These are phyloP conservation scores for Macrolepiota albuminosa DNA, from an alignment of 768 basidiomycete genomes.

Conservation along the genomic window DNA sequence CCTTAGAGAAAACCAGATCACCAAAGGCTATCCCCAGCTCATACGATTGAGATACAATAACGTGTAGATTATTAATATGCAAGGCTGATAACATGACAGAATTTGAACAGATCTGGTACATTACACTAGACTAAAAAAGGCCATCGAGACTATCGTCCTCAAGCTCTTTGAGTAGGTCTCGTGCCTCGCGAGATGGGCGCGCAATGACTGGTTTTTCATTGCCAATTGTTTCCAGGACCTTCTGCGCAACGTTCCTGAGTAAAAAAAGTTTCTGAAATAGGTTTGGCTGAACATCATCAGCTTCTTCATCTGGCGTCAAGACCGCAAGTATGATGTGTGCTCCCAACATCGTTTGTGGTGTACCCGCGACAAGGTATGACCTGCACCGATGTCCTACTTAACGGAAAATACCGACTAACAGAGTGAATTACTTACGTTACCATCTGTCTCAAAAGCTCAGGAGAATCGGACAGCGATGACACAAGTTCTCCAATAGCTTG, in stretches of 20 bases:
- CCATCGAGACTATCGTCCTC: constrained; percentile 40
- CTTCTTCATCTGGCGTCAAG: constrained; percentile 46
- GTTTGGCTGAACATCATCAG: constrained; percentile 30
- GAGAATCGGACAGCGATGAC: constrained; percentile 54
- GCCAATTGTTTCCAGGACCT: constrained; percentile 63
- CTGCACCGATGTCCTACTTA: constrained; percentile 27
- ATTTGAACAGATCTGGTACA: not conserved
- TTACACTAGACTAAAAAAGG: constrained; percentile 35
- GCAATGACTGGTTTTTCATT: constrained; percentile 70
- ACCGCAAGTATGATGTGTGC: constrained; percentile 58
- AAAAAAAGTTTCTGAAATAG: constrained; percentile 65
- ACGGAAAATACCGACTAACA: not conserved
- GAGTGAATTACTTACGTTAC: constrained; percentile 48
- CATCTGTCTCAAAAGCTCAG: constrained; percentile 60
- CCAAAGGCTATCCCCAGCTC: too few species aligned
- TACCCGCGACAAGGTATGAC: constrained; percentile 59
- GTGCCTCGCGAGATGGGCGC: constrained; percentile 78
- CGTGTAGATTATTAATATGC: not conserved
- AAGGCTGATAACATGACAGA: not conserved
- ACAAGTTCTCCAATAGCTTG: constrained; percentile 63
- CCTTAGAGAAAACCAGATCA: too few species aligned
- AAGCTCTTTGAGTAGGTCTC: constrained; percentile 57
- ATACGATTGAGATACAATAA: not conserved
- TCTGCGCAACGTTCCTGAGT: constrained; percentile 62
- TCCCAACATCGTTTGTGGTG: constrained; percentile 58